These are phyloP conservation scores for Aspergillus transmontanensis DNA, from an alignment of 2,329 filamentous ascomycete genomes.

Conservation along the genomic window DNA sequence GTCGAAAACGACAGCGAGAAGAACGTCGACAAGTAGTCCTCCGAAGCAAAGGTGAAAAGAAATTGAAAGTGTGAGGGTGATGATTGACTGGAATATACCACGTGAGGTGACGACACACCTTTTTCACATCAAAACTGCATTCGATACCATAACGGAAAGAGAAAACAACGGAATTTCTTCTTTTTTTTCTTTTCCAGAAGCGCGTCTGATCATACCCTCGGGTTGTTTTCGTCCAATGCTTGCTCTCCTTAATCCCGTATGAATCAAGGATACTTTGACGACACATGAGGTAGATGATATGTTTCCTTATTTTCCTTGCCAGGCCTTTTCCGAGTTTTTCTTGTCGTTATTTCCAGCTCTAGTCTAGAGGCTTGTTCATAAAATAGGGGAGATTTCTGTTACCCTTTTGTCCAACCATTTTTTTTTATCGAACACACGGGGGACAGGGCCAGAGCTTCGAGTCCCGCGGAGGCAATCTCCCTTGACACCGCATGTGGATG, in stretches of 20 bases:
- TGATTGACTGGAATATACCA: not conserved
- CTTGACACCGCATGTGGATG: not conserved
- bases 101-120: not conserved
- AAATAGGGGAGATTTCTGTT: not conserved
- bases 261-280: slow-evolving; percentile 1
- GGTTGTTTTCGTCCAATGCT: slow-evolving; percentile 1
- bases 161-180: not conserved
- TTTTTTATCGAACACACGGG: not conserved
- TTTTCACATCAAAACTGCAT: slow-evolving; percentile 1
- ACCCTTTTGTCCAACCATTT: not conserved
- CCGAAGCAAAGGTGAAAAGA: not conserved
- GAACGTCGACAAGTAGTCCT: not conserved
- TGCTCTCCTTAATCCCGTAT: slow-evolving; percentile 1
- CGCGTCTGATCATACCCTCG: not conserved
- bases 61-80: not conserved
- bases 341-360: not conserved
- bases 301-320: not conserved
- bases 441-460: not conserved
- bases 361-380: slow-evolving; percentile 2
- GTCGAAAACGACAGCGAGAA: slow-evolving; percentile 33
- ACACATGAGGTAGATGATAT: slow-evolving; percentile 1
- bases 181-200: not conserved
- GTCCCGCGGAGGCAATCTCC: not conserved
- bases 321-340: not conserved
- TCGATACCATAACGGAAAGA: not conserved